Conservation (phyloP, 352 stramenopile genomes). For the Peronospora farinosa region DNA sequence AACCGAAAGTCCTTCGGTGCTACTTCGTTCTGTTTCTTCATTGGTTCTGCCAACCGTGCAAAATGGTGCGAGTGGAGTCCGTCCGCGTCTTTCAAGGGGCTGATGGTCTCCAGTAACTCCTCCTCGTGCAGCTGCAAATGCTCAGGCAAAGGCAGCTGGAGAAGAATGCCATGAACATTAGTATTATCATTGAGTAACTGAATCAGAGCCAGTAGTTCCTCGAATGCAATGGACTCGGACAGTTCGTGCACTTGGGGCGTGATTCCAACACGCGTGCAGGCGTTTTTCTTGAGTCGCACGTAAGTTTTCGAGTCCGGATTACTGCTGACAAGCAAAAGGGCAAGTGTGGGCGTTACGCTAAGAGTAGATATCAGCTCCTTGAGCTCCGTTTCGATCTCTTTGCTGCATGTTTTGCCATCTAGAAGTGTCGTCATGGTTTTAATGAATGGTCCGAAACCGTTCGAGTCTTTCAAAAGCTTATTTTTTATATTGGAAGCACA, state of each 20-base stretch:
- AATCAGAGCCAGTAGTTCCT: conserved; percentile 64
- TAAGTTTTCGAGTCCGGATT: conserved; percentile 93
- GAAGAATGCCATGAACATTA: conserved; percentile 92
- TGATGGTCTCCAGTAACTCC: conserved; percentile 88
- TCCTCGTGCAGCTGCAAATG: conserved; percentile 76
- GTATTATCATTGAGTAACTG: conserved; percentile 76
- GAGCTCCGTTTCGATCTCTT: conserved; percentile 84
- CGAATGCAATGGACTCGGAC: conserved; percentile 33
- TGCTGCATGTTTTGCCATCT: conserved; percentile 83
- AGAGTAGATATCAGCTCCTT: conserved; percentile 50
- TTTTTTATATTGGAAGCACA: too few species aligned
- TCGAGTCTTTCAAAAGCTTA: too few species aligned
- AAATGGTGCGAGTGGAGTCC: conserved; percentile 98
- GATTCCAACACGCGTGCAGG: conserved; percentile 92
- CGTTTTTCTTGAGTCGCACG: conserved; percentile 98
- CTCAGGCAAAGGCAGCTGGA: conserved; percentile 84
- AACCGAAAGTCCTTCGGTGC: conserved; percentile 49
- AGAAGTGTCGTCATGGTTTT: conserved; percentile 39
- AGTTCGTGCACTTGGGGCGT: conserved; percentile 70
- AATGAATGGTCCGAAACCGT: conserved; percentile 5
- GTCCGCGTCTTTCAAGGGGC: conserved; percentile 95
- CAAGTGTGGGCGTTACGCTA: conserved; percentile 75
- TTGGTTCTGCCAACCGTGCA: conserved; percentile 69
- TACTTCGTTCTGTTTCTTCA: conserved; percentile 1
- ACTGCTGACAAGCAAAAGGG: conserved; percentile 92